A percentile compares a stretch with the other conserved stretches of the same genome.
Evolutionary conservation across 1,284 basidiomycete genomes (phyloP).

Genomic region (Moesziomyces sp.): DNA sequence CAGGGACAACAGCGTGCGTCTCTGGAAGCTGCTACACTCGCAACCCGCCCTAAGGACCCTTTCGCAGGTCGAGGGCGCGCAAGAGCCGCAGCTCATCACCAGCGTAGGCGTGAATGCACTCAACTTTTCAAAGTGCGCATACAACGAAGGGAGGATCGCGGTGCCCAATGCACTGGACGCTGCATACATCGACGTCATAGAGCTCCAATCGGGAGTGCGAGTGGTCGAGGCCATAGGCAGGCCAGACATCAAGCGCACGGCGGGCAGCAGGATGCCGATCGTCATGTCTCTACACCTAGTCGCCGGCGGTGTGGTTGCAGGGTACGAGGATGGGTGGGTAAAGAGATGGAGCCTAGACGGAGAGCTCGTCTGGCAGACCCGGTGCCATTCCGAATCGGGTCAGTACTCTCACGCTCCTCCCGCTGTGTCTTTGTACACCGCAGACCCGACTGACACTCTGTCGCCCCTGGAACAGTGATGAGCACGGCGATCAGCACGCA

Average conservation of each 20-base stretch:
- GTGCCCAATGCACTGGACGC: conserved; percentile 88
- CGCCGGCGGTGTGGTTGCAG: conserved; percentile 72
- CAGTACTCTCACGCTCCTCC: background rate
- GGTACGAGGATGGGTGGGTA: conserved; percentile 84
- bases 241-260: conserved; percentile 17
- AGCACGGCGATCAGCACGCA: conserved; percentile 5
- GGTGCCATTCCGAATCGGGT: conserved; percentile 31
- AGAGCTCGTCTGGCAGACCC: conserved; percentile 7
- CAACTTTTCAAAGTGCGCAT: conserved; percentile 86
- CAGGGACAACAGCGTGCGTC: conserved; percentile 82
- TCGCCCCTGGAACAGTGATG: conserved; percentile 14
- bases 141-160: conserved; percentile 74
- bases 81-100: conserved; percentile 73
- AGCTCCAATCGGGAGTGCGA: conserved; percentile 74
- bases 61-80: conserved; percentile 37
- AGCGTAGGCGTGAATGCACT: conserved; percentile 86
- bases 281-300: conserved; percentile 85
- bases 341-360: conserved; percentile 11
- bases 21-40: conserved; percentile 70
- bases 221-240: conserved; percentile 78
- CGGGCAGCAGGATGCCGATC: conserved; percentile 70
- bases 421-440: background rate
- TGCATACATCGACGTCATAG: conserved; percentile 84
- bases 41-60: background rate
- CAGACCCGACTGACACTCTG: too few species aligned